phyloP scores from a whole-genome alignment of 371 early-diverging fungal genomes.

The Lichtheimia hyalospora region DNA sequence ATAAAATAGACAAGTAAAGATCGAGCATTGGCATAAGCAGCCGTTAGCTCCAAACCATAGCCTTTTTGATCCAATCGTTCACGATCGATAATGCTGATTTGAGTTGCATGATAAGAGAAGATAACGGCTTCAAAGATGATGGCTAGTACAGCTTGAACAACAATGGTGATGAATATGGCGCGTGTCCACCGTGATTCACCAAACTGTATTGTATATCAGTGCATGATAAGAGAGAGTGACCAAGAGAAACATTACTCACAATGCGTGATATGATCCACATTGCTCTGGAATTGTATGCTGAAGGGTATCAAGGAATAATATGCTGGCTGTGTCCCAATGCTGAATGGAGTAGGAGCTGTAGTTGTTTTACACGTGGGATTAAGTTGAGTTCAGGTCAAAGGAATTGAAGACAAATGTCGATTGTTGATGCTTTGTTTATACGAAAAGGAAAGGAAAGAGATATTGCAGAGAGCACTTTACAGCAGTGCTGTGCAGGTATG shows the following conservation, averaged over 20 bases:
- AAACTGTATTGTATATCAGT: slow-evolving; percentile 27
- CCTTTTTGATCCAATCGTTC: slow-evolving; percentile 29
- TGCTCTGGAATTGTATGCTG: background rate
- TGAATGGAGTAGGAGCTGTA: background rate
- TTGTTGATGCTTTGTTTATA: background rate
- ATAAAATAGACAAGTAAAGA: slow-evolving; percentile 47
- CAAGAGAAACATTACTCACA: slow-evolving; percentile 21
- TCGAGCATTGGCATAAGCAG: slow-evolving; percentile 47
- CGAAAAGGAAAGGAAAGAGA: slow-evolving; percentile 3
- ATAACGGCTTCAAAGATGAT: slow-evolving; percentile 48
- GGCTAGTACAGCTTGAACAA: slow-evolving; percentile 40
- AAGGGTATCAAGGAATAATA: slow-evolving; percentile 4
- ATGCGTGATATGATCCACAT: slow-evolving; percentile 48
- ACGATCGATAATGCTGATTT: slow-evolving; percentile 39
- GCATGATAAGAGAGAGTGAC: too few relatives aligned
- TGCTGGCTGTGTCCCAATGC: background rate
- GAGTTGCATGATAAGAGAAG: slow-evolving; percentile 33
- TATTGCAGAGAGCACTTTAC: too few relatives aligned
- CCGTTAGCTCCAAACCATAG: slow-evolving; percentile 7
- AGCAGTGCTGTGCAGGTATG: too few relatives aligned
- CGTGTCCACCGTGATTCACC: slow-evolving; percentile 54
- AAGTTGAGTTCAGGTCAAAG: too few relatives aligned
- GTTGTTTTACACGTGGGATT: background rate
- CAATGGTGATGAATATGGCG: slow-evolving; percentile 39
- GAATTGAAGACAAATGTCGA: too few relatives aligned